These are phyloP conservation scores for Clohesyomyces aquaticus DNA, from an alignment of 495 filamentous ascomycete species.

Conservation along the genomic window DNA sequence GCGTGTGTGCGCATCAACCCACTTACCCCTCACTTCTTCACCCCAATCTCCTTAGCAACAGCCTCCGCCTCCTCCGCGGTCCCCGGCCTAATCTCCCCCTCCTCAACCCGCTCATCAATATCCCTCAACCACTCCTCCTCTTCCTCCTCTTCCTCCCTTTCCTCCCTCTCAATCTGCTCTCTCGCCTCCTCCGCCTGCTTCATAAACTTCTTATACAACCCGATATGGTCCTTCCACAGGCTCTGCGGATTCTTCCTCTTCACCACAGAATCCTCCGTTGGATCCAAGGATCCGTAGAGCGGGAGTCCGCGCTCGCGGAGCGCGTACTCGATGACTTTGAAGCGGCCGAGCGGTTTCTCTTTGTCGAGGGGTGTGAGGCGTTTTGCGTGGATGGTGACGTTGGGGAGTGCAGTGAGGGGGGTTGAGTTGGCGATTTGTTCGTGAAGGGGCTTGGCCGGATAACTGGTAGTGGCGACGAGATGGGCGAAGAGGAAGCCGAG, in stretches of 20 bases:
- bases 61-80: too few species aligned
- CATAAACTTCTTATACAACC: too few species aligned
- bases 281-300: neutral
- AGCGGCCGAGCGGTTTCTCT: conserved; percentile 77
- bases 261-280: neutral
- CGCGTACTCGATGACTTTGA: conserved; percentile 80
- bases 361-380: conserved; percentile 68
- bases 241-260: neutral
- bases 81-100: too few species aligned
- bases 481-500: conserved; percentile 48
- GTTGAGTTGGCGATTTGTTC: conserved; percentile 42
- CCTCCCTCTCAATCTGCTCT: too few species aligned
- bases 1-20: too few species aligned
- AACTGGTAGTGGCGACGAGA: conserved; percentile 59
- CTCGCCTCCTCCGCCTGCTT: too few species aligned
- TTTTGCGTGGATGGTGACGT: conserved; percentile 66
- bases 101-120: too few species aligned
- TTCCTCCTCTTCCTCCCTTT: too few species aligned
- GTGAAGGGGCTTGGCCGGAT: conserved; percentile 62
- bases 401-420: conserved; percentile 59
- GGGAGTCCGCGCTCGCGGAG: conserved; percentile 52
- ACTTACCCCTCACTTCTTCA: too few species aligned
- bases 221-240: too few species aligned
- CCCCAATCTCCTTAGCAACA: too few species aligned
- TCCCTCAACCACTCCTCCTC: too few species aligned